Conservation (phyloP, 345 rosid genomes). For the Tarenaya hassleriana region DNA sequence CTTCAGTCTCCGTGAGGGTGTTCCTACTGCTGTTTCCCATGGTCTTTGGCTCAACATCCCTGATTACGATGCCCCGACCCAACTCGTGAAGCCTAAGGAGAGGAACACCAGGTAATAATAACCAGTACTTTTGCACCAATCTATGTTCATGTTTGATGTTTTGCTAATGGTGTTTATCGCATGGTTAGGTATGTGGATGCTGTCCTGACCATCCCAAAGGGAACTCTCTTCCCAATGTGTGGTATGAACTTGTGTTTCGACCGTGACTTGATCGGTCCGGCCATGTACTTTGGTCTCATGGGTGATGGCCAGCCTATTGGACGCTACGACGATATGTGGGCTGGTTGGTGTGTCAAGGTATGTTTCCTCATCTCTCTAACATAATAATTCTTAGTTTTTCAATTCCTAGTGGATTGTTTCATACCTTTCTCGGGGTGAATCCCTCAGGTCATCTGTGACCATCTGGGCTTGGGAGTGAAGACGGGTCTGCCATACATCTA, state of each 20-base stretch:
- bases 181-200: constrained; percentile 80
- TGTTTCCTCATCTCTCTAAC: not conserved
- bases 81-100: constrained; percentile 82
- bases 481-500: constrained; percentile 74
- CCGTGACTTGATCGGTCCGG: constrained; percentile 76
- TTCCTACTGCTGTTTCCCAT: constrained; percentile 67
- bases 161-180: too few species aligned
- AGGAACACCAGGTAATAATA: constrained; percentile 65
- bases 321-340: constrained; percentile 92
- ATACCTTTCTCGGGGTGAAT: not conserved
- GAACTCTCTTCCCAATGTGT: too few species aligned
- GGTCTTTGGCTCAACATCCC: constrained; percentile 96
- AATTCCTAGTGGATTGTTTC: too few species aligned
- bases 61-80: constrained; percentile 88
- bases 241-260: constrained; percentile 84
- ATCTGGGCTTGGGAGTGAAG: constrained; percentile 70
- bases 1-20: constrained; percentile 79
- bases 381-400: not conserved
- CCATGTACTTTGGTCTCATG: constrained; percentile 89
- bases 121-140: too few species aligned
- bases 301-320: constrained; percentile 91
- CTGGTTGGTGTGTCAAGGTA: constrained; percentile 84
- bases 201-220: constrained; percentile 78
- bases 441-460: constrained; percentile 66
- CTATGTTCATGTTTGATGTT: too few species aligned